Evolutionary conservation across 257 asterid species (phyloP).

Genomic region (Ballota nigra): DNA sequence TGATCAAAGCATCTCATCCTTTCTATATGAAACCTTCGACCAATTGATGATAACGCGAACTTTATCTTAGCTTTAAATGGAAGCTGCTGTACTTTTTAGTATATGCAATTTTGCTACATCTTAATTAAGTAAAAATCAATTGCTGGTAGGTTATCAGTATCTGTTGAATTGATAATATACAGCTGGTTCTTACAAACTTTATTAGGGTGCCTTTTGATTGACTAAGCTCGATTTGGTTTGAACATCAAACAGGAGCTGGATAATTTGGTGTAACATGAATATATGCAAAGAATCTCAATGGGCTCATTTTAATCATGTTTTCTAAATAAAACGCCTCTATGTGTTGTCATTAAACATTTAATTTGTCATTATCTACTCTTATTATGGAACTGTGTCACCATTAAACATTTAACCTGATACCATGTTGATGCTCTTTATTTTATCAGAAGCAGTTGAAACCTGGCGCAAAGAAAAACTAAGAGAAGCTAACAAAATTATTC

Average conservation of each 20-base stretch:
- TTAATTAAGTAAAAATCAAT: not conserved
- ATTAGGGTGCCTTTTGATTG: not conserved
- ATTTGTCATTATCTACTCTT: not conserved
- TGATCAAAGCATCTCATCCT: not conserved
- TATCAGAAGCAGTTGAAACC: slow-evolving; percentile 64
- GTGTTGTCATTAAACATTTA: not conserved
- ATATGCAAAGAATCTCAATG: too few relatives aligned
- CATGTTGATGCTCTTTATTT: slow-evolving; percentile 18
- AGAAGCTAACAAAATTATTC: slow-evolving; percentile 47
- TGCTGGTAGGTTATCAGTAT: not conserved
- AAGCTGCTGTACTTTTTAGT: not conserved
- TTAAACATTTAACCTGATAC: slow-evolving; percentile 13
- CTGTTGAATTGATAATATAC: not conserved
- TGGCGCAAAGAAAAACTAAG: slow-evolving; percentile 72
- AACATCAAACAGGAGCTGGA: not conserved
- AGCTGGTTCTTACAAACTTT: not conserved
- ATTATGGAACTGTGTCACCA: not conserved
- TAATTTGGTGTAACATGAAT: not conserved
- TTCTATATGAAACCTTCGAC: not conserved
- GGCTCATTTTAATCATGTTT: too few relatives aligned
- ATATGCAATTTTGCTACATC: not conserved
- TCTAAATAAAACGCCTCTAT: not conserved
- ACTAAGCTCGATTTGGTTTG: not conserved
- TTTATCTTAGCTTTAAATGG: not conserved
- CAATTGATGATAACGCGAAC: not conserved